A percentile compares a stretch with the other conserved stretches of the same genome.
phyloP scores from a whole-genome alignment of 345 rosid genomes.

The Iberis pinnata region DNA sequence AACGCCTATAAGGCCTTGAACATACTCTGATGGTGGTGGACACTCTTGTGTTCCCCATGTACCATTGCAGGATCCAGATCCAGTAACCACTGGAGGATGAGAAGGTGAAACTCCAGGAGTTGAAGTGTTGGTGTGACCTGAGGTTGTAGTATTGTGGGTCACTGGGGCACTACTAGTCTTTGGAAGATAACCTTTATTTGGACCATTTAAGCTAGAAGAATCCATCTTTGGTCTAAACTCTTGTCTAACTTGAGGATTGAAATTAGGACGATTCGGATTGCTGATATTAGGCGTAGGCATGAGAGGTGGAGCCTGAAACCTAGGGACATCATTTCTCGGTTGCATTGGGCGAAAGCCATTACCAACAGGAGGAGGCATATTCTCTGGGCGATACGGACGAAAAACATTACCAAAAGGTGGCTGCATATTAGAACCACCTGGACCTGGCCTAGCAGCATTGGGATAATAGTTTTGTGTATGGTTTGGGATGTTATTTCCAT shows the following conservation, averaged over 20 bases:
- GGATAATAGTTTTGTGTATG: conserved; percentile 35
- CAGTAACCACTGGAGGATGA: conserved; percentile 22
- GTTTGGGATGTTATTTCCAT: conserved; percentile 29
- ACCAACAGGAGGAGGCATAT: conserved; percentile 27
- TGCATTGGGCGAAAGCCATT: conserved; percentile 40
- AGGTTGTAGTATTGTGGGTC: conserved; percentile 8
- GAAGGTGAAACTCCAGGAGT: conserved; percentile 28
- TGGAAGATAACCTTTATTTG: conserved; percentile 28
- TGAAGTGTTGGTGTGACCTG: conserved; percentile 10
- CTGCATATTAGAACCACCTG: conserved; percentile 35
- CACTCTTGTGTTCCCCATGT: conserved; percentile 50
- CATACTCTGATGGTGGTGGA: conserved; percentile 53
- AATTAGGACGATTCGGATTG: conserved; percentile 36
- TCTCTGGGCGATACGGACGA: conserved; percentile 33
- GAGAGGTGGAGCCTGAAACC: conserved; percentile 31
- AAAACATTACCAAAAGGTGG: conserved; percentile 34
- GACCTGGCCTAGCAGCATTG: conserved; percentile 29
- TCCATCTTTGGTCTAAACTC: conserved; percentile 34
- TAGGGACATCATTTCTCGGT: conserved; percentile 37
- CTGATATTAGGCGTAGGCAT: conserved; percentile 43
- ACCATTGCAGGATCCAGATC: conserved; percentile 26
- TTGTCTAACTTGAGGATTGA: conserved; percentile 34
- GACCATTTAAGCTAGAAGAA: conserved; percentile 27
- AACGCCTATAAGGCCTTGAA: conserved; percentile 77
- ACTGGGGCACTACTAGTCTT: conserved; percentile 18